A percentile compares a stretch with the other conserved stretches of the same genome.
Conservation (phyloP, 805 yeast genomes). For the Pichia deserticola region DNA sequence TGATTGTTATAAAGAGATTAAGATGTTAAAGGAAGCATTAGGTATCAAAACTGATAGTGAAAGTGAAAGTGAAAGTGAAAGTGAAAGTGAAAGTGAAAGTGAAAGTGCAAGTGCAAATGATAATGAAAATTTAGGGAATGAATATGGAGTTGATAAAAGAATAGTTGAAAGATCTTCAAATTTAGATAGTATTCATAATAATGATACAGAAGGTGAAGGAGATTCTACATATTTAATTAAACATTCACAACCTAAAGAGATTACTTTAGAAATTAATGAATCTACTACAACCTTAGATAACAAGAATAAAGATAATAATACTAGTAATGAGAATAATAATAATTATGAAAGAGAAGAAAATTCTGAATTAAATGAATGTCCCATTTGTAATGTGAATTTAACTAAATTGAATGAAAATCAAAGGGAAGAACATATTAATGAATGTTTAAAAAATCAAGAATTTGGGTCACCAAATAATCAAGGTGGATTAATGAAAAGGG, state of each 20-base stretch:
- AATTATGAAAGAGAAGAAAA: not conserved
- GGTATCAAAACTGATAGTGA: conserved; percentile 12
- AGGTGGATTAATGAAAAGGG: conserved; percentile 28
- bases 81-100: not conserved
- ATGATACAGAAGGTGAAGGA: not conserved
- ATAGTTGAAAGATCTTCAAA: too few relatives aligned
- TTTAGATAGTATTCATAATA: not conserved
- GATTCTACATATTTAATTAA: conserved; percentile 1
- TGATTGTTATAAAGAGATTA: conserved; percentile 57
- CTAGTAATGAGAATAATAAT: not conserved
- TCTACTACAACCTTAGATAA: not conserved
- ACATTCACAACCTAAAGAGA: conserved; percentile 12
- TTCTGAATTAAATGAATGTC: conserved; percentile 35
- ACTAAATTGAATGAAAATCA: conserved; percentile 19
- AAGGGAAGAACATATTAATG: conserved; percentile 61
- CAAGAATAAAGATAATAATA: not conserved
- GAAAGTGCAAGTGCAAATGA: not conserved
- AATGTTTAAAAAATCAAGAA: conserved; percentile 56
- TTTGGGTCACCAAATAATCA: conserved; percentile 44
- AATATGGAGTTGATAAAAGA: too few relatives aligned
- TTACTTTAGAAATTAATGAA: conserved; percentile 6
- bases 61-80: not conserved
- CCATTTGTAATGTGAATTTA: conserved; percentile 32
- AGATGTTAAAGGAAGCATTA: conserved; percentile 39
- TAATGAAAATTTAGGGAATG: not conserved